Evolutionary conservation across 2,329 filamentous ascomycete species (phyloP), one percentile per base, ranked within the genome.

Genomic region (Penicillium thymicola): DNA sequence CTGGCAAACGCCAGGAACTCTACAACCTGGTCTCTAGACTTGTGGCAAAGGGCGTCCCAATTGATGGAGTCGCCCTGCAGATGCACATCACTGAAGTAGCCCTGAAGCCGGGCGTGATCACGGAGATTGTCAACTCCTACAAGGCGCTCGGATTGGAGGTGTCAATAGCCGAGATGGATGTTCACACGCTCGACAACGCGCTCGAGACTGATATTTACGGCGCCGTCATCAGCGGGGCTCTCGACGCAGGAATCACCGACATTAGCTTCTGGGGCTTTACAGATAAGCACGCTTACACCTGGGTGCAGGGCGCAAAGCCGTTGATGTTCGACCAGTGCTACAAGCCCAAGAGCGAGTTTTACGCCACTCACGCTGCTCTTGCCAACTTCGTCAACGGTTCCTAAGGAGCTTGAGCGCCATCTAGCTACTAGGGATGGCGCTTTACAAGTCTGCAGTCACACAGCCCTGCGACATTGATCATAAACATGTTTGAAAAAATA

Each of bases 281-380:
- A 1, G 58, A 60, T 58, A 60, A 59, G 47, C 58, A 60, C 16
- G 52, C 58, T 2, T 60, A 60, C 23, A 60, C 58, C 21, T 59
- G 51, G 55, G 3, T 59, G 9, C 4, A 10, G 30, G 58, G 51
- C 14, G 55, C 58, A 13, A 59, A 60, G 58, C 58, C 58, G 11
- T 53, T 60, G 56, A 60, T 60, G 43, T 60, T 60, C 36, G 58
- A 60, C 18, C 46, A 60, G 51, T 23, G 27, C 47, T 60, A 60
- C 55, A 46, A 56, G 7, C 30, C 54, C 9, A 56, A 56, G 54
- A 34, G 49, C 13, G 54, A 18, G 13, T 47, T 56, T 23, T 56
- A 56, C 7, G 54, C 54, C n/a, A 56, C 48, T 11, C 54, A 56
- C 38, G 6, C 40, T 53, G 47, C 54, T 3, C 37, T 56, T 10